These are phyloP conservation scores for Argentina anserina DNA, from an alignment of 306 rosid genomes.

Conservation along the genomic window DNA sequence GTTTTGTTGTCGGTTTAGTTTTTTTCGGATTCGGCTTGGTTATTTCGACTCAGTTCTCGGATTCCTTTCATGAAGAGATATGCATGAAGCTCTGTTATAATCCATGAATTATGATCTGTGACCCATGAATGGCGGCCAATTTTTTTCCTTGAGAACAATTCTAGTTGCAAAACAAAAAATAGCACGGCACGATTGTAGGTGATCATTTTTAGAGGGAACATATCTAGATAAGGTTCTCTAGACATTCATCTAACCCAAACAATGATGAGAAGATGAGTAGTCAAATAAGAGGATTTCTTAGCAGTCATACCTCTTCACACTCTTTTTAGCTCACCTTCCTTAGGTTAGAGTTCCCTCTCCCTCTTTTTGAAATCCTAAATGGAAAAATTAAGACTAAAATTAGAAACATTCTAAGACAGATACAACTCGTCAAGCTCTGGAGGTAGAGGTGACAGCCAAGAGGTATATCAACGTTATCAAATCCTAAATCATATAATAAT, in stretches of 20 bases:
- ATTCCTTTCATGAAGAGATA: no score
- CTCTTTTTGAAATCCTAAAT: conserved; percentile 78
- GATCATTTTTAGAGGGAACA: neutral
- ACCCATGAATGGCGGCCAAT: conserved; percentile 99
- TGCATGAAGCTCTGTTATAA: no score
- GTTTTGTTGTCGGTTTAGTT: no score
- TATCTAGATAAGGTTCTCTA: neutral
- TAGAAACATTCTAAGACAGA: conserved; percentile 12
- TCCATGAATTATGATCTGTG: no score
- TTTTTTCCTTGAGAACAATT: conserved; percentile 81
- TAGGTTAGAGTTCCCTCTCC: conserved; percentile 98
- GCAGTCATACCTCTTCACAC: conserved; percentile 70
- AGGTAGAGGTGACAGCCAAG: no score
- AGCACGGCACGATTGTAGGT: conserved; percentile 9
- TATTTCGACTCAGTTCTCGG: no score
- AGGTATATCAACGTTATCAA: no score
- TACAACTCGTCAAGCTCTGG: conserved; percentile 11
- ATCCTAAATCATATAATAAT: no score
- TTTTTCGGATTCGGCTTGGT: no score
- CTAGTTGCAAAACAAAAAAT: conserved; percentile 75
- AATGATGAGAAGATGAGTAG: neutral
- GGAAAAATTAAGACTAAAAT: conserved; percentile 23
- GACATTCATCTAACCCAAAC: neutral
- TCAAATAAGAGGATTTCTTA: neutral
- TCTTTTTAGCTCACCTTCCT: conserved; percentile 80